Conservation (phyloP, 129 eudicot species). For the Pseudognaphalium luteoalbum region DNA sequence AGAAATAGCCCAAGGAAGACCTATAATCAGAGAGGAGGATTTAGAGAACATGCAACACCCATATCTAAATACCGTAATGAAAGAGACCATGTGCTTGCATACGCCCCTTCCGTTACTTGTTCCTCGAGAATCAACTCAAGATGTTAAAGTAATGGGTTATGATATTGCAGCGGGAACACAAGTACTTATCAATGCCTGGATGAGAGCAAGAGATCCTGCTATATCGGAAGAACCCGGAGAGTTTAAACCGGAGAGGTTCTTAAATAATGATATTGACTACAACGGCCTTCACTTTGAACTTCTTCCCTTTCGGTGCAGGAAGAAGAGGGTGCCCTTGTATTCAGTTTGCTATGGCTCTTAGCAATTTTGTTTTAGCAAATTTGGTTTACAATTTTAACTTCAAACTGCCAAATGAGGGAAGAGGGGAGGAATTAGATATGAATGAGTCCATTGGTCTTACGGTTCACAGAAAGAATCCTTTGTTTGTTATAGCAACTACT, state of each 20-base stretch:
- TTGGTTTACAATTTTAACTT: neutral
- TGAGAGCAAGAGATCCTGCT: neutral
- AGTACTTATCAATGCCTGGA: neutral
- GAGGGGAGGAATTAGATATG: neutral
- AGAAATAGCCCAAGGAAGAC: neutral
- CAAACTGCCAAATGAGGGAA: neutral
- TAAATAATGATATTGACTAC: neutral
- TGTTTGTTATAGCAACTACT: neutral
- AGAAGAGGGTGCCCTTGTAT: neutral
- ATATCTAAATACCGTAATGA: neutral
- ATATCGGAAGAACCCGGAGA: neutral
- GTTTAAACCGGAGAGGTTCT: neutral
- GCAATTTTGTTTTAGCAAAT: neutral
- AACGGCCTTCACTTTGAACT: neutral
- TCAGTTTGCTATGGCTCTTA: neutral
- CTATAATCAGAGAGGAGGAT: neutral
- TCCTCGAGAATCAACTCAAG: neutral
- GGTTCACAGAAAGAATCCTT: neutral
- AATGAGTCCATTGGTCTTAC: neutral
- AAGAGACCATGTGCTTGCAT: neutral
- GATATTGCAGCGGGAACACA: neutral
- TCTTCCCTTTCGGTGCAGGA: neutral
- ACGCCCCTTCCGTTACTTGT: neutral
- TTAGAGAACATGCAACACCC: neutral
- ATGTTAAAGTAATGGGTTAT: neutral